These are phyloP conservation scores for Pyrenochaeta sp. DNA, from an alignment of 2,329 filamentous ascomycete genomes.

Conservation along the genomic window DNA sequence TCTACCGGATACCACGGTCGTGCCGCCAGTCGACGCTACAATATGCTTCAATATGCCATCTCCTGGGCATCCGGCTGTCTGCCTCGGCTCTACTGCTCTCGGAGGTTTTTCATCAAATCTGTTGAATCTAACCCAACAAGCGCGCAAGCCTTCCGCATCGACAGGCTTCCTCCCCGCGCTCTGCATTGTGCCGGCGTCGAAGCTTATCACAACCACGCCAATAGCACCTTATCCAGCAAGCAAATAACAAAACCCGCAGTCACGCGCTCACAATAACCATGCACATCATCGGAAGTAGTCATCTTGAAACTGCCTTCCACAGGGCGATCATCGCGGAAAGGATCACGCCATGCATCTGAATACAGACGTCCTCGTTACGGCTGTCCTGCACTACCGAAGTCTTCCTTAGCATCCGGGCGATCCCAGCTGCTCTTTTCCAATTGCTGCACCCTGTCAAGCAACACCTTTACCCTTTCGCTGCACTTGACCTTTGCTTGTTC, in stretches of 20 bases:
- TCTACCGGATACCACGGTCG: too few species aligned
- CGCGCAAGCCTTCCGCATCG: conserved; percentile 30
- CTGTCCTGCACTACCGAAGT: conserved; percentile 54
- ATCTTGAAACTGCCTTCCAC: conserved; percentile 14
- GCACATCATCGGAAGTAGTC: conserved; percentile 37
- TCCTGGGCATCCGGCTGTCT: not conserved
- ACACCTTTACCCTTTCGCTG: conserved; percentile 60
- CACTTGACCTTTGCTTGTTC: conserved; percentile 64
- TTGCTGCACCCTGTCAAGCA: conserved; percentile 57
- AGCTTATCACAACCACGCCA: conserved; percentile 36
- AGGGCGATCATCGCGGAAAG: conserved; percentile 20
- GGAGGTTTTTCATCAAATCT: conserved; percentile 20
- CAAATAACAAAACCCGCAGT: conserved; percentile 38
- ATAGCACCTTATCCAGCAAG: conserved; percentile 24
- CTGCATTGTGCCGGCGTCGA: conserved; percentile 29
- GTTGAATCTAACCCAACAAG: conserved; percentile 5
- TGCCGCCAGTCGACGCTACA: not conserved
- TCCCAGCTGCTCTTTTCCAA: conserved; percentile 81
- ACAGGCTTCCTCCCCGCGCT: conserved; percentile 24
- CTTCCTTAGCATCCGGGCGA: conserved; percentile 73
- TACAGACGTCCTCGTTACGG: conserved; percentile 1
- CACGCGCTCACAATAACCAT: conserved; percentile 47
- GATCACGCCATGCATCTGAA: conserved; percentile 21
- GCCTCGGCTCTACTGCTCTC: conserved; percentile 7
- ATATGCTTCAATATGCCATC: not conserved